Base-by-base conservation (phyloP, 1,284 basidiomycete genomes). In the Pyrrhoderma lamaoense region DNA sequence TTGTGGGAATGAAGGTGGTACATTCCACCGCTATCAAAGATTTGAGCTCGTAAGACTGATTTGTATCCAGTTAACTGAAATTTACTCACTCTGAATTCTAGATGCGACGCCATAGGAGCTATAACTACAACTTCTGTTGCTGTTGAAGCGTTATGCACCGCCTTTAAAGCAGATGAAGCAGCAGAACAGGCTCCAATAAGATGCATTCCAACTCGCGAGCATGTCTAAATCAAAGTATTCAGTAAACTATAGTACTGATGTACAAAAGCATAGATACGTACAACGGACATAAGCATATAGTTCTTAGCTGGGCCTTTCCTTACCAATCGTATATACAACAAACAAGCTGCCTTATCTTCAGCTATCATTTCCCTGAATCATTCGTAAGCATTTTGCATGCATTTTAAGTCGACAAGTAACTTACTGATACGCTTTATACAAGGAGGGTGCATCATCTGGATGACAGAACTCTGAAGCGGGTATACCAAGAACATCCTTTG, bases 51-150 rank as follows among this genome's bases (percentile, higher is more conserved):
- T 16, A 16, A 14, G 9, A n/a, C n/a, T 44, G 21, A 18, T 25
- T 31, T 42, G 22, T 11, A 27, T 18, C 1, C 13, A 13, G 8
- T 14, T 11, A 42, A 19, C 13, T 11, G 40, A 42, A 8, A 19
- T 9, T 25, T 19, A 61, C 76, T 61, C 61, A 87, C 85, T 57
- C 80, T 72, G 62, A 84, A 82, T 61, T 85, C 76, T 53, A 87
- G 82, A 59, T 82, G 76, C 22, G 70, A 67, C 2, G 84, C 80
- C 14, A 70, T 72, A 3, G 82, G 82, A 1, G 82, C 79, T 47
- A 88, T 76, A 38, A 88, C 76, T 18, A 77, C 77, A 55, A 88
- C 78, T 65, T 88, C 85, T 64, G 85, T 82, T 0, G 85, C 85
- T 0, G 85, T 88, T 7, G 85, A 85, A 8, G 81, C 82, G 58